Conservation (phyloP, 2,329 filamentous ascomycete species). For the Fusarium subtropicale region DNA sequence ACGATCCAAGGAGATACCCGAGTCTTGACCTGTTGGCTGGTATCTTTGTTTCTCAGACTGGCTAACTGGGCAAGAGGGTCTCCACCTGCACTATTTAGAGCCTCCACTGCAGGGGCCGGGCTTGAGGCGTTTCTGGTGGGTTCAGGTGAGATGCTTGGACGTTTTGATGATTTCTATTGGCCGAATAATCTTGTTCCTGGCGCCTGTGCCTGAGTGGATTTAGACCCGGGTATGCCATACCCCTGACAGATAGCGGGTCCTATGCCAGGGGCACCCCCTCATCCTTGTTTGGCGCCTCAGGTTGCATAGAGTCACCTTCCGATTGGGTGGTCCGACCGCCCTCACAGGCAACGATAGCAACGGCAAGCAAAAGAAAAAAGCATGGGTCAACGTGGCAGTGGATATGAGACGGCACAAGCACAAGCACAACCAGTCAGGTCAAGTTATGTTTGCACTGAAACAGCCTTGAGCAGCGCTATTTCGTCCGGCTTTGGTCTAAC, state of each 20-base stretch:
- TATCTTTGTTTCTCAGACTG: conserved; percentile 31
- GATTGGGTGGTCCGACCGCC: conserved; percentile 24
- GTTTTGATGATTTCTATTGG: conserved; percentile 19
- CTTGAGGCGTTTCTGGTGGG: conserved; percentile 32
- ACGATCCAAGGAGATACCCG: conserved; percentile 10
- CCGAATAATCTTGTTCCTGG: conserved; percentile 13
- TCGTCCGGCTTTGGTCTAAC: conserved; percentile 22
- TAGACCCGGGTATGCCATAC: conserved; percentile 11
- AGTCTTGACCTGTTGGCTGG: conserved; percentile 10
- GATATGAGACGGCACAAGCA: conserved; percentile 3
- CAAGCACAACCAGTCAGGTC: conserved; percentile 5
- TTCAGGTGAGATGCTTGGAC: conserved; percentile 29
- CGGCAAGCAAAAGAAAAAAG: conserved; percentile 5
- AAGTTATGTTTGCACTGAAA: conserved; percentile 34
- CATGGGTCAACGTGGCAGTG: conserved; percentile 41
- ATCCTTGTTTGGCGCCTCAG: conserved; percentile 6
- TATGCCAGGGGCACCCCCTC: conserved; percentile 29
- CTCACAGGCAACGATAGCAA: conserved; percentile 5
- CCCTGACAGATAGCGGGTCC: conserved; percentile 13
- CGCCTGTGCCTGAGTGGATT: conserved; percentile 12
- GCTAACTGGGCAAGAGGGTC: neutral
- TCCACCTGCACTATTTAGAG: conserved; percentile 17
- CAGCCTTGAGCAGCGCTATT: conserved; percentile 23
- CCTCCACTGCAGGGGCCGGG: conserved; percentile 38
- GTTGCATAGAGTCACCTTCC: conserved; percentile 15